phyloP scores from a whole-genome alignment of 2,329 filamentous ascomycete genomes.

The Aspergillus viridinutans region DNA sequence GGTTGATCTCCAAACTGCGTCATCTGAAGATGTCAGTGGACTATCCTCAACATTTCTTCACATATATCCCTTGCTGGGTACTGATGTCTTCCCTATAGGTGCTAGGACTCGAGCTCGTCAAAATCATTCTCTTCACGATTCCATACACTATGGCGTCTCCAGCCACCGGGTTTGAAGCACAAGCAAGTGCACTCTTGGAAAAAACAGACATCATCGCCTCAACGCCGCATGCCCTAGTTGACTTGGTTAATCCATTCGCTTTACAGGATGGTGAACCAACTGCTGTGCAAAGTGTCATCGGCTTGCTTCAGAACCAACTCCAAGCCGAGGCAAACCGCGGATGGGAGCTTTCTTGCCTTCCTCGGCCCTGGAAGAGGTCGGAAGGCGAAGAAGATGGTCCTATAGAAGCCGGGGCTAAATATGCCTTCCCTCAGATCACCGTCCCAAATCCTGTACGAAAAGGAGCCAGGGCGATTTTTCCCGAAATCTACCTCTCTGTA shows the following conservation, averaged over 20 bases:
- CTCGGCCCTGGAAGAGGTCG: slow-evolving; percentile 49
- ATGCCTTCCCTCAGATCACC: slow-evolving; percentile 69
- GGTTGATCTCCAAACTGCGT: slow-evolving; percentile 88
- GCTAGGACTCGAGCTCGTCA: slow-evolving; percentile 78
- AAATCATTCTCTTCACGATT: slow-evolving; percentile 91
- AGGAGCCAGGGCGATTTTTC: slow-evolving; percentile 74
- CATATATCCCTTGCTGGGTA: background rate
- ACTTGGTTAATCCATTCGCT: slow-evolving; percentile 80
- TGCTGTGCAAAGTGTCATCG: slow-evolving; percentile 67
- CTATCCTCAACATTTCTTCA: background rate
- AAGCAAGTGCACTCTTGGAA: slow-evolving; percentile 74
- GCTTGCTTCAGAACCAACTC: slow-evolving; percentile 79
- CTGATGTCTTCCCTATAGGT: slow-evolving; percentile 40
- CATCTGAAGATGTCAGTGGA: slow-evolving; percentile 77
- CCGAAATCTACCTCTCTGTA: slow-evolving; percentile 90
- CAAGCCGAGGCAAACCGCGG: slow-evolving; percentile 67
- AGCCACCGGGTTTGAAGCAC: slow-evolving; percentile 65
- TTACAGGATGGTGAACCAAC: slow-evolving; percentile 58
- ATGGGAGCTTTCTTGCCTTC: slow-evolving; percentile 68
- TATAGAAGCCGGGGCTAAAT: slow-evolving; percentile 61
- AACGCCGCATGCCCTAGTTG: slow-evolving; percentile 78
- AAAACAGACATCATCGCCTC: slow-evolving; percentile 94
- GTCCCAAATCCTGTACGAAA: slow-evolving; percentile 72
- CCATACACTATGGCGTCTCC: slow-evolving; percentile 80
- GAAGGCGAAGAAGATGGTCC: slow-evolving; percentile 51